Percentiles rank a stretch among this genome's conserved stretches.
These are phyloP conservation scores for Phyllosticta citriasiana DNA, from an alignment of 2,329 filamentous ascomycete species.

Conservation along the genomic window DNA sequence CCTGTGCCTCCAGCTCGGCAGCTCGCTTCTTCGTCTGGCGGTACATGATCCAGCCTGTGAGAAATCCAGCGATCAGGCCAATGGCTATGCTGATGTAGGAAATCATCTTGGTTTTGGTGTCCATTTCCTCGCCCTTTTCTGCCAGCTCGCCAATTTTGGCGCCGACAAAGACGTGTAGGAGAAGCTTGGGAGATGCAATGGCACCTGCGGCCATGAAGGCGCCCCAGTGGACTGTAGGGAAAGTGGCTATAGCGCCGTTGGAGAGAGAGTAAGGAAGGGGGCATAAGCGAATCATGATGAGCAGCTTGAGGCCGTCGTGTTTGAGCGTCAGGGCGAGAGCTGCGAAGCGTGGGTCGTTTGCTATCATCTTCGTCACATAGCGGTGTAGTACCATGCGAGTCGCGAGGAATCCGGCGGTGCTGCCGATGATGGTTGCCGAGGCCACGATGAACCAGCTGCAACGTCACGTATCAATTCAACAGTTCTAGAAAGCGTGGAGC, in stretches of 20 bases:
- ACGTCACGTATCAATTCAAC: background rate
- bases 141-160: conserved; percentile 70
- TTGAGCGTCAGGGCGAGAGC: conserved; percentile 82
- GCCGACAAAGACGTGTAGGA: conserved; percentile 90
- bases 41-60: conserved; percentile 80
- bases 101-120: conserved; percentile 62
- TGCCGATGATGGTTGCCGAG: conserved; percentile 67
- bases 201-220: conserved; percentile 76
- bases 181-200: conserved; percentile 71
- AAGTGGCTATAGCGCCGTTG: conserved; percentile 89
- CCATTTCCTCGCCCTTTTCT: conserved; percentile 78
- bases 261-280: conserved; percentile 86
- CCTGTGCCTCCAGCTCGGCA: conserved; percentile 37
- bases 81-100: conserved; percentile 75
- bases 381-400: conserved; percentile 67
- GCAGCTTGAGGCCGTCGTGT: conserved; percentile 76
- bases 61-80: conserved; percentile 59
- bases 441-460: conserved; percentile 74
- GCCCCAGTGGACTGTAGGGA: conserved; percentile 71
- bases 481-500: background rate
- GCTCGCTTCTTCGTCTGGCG: conserved; percentile 44
- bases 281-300: conserved; percentile 86
- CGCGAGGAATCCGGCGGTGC: conserved; percentile 67
- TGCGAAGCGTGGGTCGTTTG: conserved; percentile 75
- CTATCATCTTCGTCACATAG: conserved; percentile 73